phyloP scores from a whole-genome alignment of 129 eudicot genomes.

The Chrysanthemum seticuspe region DNA sequence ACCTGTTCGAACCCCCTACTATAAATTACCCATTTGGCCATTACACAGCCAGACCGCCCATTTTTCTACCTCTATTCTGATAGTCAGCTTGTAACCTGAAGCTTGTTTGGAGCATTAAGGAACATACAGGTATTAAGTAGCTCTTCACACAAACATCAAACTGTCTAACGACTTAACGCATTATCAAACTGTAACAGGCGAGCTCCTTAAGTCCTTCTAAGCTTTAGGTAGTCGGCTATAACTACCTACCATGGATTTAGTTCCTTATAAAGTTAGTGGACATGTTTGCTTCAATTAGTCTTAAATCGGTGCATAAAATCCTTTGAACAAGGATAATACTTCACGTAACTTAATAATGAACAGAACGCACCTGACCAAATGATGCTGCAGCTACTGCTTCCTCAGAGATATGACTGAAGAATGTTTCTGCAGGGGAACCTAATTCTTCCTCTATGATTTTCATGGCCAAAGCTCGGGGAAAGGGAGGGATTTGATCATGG shows the following conservation, averaged over 20 bases:
- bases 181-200: background rate
- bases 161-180: background rate
- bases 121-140: background rate
- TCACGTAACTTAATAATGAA: constrained; percentile 7
- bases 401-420: constrained; percentile 75
- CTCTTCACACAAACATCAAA: constrained; percentile 11
- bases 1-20: no score
- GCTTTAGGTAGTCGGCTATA: background rate
- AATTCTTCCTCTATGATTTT: constrained; percentile 90
- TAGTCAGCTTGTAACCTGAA: background rate
- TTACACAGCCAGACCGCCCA: background rate
- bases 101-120: constrained; percentile 1
- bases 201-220: background rate
- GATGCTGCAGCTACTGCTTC: constrained; percentile 99
- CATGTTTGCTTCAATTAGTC: background rate
- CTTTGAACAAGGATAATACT: background rate
- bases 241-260: constrained; percentile 4
- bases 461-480: constrained; percentile 76
- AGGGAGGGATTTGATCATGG: constrained; percentile 96
- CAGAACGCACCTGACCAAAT: constrained; percentile 81
- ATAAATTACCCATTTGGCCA: no score
- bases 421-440: constrained; percentile 66
- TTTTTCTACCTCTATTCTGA: background rate
- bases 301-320: background rate
- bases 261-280: background rate